Percentiles rank a stretch among this genome's conserved stretches.
Evolutionary conservation across 2,329 filamentous ascomycete genomes (phyloP).

Genomic region (Phaeosphaeriaceae sp.): DNA sequence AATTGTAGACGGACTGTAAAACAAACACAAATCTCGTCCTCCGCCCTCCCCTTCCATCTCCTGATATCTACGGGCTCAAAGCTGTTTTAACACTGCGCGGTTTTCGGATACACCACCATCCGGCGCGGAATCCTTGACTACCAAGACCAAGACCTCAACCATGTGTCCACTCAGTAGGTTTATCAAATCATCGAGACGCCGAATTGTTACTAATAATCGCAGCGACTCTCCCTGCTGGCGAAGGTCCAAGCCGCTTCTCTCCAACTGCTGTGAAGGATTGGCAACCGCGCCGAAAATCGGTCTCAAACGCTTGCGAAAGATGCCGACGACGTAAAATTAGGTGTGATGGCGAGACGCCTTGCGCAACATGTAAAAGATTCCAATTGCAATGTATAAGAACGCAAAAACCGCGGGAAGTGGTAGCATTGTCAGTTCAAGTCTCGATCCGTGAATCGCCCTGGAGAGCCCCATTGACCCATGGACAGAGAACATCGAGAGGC

Average conservation of each 20-base stretch:
- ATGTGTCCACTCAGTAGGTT: conserved; percentile 48
- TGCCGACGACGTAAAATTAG: conserved; percentile 46
- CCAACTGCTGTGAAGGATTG: conserved; percentile 43
- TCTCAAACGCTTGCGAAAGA: conserved; percentile 48
- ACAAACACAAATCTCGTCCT: conserved; percentile 45
- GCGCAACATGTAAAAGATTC: conserved; percentile 47
- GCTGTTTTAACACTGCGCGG: conserved; percentile 14
- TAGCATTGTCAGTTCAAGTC: conserved; percentile 41
- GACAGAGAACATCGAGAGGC: conserved; percentile 45
- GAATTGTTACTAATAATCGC: conserved; percentile 15
- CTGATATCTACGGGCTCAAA: conserved; percentile 26
- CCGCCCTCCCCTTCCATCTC: conserved; percentile 35
- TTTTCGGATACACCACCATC: conserved; percentile 32
- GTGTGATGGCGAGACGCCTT: conserved; percentile 47
- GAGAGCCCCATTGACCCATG: conserved; percentile 13
- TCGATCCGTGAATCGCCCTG: neutral
- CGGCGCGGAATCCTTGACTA: conserved; percentile 37
- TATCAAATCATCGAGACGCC: conserved; percentile 2
- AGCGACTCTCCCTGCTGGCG: conserved; percentile 41
- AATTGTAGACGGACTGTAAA: conserved; percentile 39
- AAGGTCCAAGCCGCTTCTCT: conserved; percentile 39
- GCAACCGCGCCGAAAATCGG: conserved; percentile 46
- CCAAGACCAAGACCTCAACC: conserved; percentile 17
- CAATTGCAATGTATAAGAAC: conserved; percentile 45
- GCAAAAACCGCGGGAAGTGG: conserved; percentile 44